Percentiles rank a stretch among this genome's conserved stretches.
Evolutionary conservation across 129 eudicot genomes (phyloP).

Genomic region (Saposhnikovia divaricata): DNA sequence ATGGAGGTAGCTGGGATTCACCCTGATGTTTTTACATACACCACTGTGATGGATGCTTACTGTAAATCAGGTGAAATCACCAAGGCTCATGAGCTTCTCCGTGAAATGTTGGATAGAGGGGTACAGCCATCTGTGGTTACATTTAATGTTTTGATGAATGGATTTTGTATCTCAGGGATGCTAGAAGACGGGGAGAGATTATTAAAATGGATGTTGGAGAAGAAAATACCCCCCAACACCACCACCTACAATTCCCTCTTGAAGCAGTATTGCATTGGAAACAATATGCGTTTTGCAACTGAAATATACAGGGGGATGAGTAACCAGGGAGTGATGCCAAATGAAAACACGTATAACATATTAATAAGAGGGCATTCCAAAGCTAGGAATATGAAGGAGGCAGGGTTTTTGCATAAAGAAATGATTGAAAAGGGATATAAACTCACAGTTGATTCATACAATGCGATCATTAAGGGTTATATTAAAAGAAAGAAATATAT

Average conservation of each 20-base stretch:
- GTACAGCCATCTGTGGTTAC: slow-evolving; percentile 81
- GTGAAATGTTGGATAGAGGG: slow-evolving; percentile 64
- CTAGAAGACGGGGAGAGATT: slow-evolving; percentile 72
- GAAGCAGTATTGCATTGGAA: slow-evolving; percentile 75
- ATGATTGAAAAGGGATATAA: slow-evolving; percentile 61
- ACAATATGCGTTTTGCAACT: slow-evolving; percentile 67
- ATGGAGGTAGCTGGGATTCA: slow-evolving; percentile 60
- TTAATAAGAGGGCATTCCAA: slow-evolving; percentile 84
- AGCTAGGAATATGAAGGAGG: slow-evolving; percentile 95
- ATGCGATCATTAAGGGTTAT: slow-evolving; percentile 73
- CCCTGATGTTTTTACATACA: slow-evolving; percentile 74
- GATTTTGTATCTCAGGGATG: slow-evolving; percentile 85
- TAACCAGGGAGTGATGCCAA: slow-evolving; percentile 46
- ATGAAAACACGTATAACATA: slow-evolving; percentile 68
- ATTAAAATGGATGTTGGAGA: slow-evolving; percentile 94
- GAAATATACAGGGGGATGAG: slow-evolving; percentile 64
- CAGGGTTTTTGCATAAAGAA: slow-evolving; percentile 79
- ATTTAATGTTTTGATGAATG: slow-evolving; percentile 89
- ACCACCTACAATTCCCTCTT: slow-evolving; percentile 80
- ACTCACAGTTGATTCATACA: slow-evolving; percentile 48
- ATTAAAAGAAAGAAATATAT: slow-evolving; percentile 57
- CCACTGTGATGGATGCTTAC: slow-evolving; percentile 86
- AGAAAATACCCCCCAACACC: slow-evolving; percentile 65
- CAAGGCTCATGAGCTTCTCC: slow-evolving; percentile 68
- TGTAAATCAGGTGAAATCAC: slow-evolving; percentile 73